Evolutionary conservation across 2,329 filamentous ascomycete genomes (phyloP).

Genomic region (Claviceps capensis): DNA sequence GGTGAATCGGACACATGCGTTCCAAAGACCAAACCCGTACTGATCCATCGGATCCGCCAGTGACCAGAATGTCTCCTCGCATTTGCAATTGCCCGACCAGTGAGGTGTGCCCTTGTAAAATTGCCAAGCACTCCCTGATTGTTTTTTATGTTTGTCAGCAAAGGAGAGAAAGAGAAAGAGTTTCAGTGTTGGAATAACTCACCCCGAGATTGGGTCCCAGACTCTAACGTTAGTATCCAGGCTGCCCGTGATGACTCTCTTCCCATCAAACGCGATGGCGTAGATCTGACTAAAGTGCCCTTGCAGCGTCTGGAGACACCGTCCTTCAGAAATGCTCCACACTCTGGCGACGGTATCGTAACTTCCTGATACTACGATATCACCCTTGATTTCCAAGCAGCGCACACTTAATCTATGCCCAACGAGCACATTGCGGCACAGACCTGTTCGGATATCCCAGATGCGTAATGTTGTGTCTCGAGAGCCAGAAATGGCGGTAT

Average conservation of each 20-base stretch:
- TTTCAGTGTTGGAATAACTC: conserved; percentile 18
- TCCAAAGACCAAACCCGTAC: conserved; percentile 93
- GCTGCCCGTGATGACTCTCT: conserved; percentile 85
- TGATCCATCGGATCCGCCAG: conserved; percentile 88
- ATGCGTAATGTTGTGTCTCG: conserved; percentile 87
- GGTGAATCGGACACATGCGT: conserved; percentile 82
- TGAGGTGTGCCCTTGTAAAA: conserved; percentile 92
- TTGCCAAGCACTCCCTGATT: conserved; percentile 61
- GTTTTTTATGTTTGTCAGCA: neutral
- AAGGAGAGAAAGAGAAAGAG: neutral
- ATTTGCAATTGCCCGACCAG: conserved; percentile 94
- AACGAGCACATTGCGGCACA: conserved; percentile 82
- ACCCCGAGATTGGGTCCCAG: conserved; percentile 86
- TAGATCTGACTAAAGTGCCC: conserved; percentile 99
- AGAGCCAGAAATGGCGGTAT: conserved; percentile 91
- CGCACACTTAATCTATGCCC: conserved; percentile 92
- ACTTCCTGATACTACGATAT: conserved; percentile 93
- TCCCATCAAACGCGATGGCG: conserved; percentile 92
- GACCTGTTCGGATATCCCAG: conserved; percentile 82
- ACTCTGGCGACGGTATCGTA: conserved; percentile 96
- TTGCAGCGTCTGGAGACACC: conserved; percentile 76
- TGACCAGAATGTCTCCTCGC: conserved; percentile 87
- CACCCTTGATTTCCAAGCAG: conserved; percentile 89
- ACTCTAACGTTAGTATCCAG: conserved; percentile 93
- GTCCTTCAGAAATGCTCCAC: conserved; percentile 94